Evolutionary conservation across 148 eudicot species (phyloP).

Genomic region (Spergularia marina): DNA sequence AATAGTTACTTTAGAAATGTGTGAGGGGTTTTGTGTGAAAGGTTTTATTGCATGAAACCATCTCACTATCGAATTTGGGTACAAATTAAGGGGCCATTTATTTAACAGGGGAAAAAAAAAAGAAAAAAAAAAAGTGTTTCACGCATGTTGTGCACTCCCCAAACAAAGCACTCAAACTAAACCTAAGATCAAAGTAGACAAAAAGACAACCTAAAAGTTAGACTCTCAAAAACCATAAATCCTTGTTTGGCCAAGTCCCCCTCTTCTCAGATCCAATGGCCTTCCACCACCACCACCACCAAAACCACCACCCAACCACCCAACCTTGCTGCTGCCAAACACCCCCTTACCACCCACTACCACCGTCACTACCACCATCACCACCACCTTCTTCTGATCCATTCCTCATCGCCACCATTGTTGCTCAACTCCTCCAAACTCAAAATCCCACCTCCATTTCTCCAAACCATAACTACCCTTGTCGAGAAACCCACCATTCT

Average conservation of each 20-base stretch:
- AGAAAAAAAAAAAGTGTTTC: too few species aligned
- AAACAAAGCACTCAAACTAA: too few species aligned
- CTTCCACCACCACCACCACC: conserved; percentile 37
- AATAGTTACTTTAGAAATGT: too few species aligned
- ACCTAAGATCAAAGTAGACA: too few species aligned
- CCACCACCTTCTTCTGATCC: conserved; percentile 36
- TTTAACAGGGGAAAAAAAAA: too few species aligned
- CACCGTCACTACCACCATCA: conserved; percentile 31
- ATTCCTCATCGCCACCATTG: conserved; percentile 29
- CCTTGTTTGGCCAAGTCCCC: background rate
- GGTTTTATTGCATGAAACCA: too few species aligned
- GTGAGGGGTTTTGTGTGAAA: too few species aligned
- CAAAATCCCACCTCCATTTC: conserved; percentile 2
- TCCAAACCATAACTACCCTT: conserved; percentile 17
- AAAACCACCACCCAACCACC: conserved; percentile 29
- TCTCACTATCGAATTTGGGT: too few species aligned
- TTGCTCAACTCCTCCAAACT: conserved; percentile 41
- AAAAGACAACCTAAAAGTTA: too few species aligned
- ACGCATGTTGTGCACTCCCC: too few species aligned
- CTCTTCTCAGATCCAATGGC: conserved; percentile 39
- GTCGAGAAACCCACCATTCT: conserved; percentile 13
- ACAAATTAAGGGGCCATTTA: too few species aligned
- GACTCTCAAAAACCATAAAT: too few species aligned
- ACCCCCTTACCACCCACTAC: conserved; percentile 34
- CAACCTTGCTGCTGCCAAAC: conserved; percentile 32